These are phyloP conservation scores for Kwoniella heveanensis DNA, from an alignment of 768 basidiomycete genomes.

Conservation along the genomic window DNA sequence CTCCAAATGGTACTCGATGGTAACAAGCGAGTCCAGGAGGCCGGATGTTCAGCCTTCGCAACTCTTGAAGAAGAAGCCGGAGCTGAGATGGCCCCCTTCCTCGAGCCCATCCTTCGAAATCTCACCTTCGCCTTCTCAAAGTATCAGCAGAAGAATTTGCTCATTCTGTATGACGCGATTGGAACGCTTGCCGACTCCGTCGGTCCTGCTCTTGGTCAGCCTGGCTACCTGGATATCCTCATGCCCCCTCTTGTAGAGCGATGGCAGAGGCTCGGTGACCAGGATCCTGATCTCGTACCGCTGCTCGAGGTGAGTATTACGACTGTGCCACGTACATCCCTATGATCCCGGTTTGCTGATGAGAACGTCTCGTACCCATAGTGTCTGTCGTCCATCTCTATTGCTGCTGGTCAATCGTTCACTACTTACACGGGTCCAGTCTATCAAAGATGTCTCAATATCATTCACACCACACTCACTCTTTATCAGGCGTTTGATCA, in stretches of 20 bases:
- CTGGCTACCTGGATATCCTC: conserved; percentile 85
- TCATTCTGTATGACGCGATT: conserved; percentile 98
- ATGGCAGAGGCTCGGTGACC: conserved; percentile 87
- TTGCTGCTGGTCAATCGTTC: conserved; percentile 90
- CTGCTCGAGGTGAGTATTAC: conserved; percentile 75
- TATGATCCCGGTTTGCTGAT: conserved; percentile 14
- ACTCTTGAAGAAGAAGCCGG: conserved; percentile 98
- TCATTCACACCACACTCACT: conserved; percentile 79
- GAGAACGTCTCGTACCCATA: conserved; percentile 48
- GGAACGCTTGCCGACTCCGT: conserved; percentile 97
- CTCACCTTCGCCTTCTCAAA: conserved; percentile 94
- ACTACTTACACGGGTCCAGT: conserved; percentile 84
- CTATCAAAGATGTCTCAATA: conserved; percentile 83
- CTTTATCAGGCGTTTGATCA: conserved; percentile 86
- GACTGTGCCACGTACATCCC: background rate
- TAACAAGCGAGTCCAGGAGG: conserved; percentile 99
- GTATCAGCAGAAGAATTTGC: conserved; percentile 99
- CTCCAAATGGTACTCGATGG: conserved; percentile 96
- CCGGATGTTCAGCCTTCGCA: conserved; percentile 97
- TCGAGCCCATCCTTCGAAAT: conserved; percentile 92
- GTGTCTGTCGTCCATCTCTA: conserved; percentile 97
- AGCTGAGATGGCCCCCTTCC: conserved; percentile 80
- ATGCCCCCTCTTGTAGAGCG: conserved; percentile 91
- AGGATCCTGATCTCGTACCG: conserved; percentile 90
- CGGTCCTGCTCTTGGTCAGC: conserved; percentile 79